Conservation (phyloP, 176 grass and related monocot genomes). For the Bolboschoenus planiculmis region DNA sequence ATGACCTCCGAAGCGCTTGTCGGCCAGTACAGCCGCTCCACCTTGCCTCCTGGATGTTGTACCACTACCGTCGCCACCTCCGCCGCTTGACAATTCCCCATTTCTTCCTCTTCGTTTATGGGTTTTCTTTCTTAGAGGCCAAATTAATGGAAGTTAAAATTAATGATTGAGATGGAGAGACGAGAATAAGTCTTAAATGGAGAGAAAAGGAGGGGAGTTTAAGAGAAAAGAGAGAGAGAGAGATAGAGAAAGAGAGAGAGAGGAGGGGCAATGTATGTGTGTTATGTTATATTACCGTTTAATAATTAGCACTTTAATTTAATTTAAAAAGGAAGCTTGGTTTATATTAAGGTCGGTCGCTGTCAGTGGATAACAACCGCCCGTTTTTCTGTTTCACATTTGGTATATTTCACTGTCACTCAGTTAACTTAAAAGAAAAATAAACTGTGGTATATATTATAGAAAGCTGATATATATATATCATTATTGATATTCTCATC, state of each 20-base stretch:
- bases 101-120: not conserved
- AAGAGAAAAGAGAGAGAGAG: not conserved
- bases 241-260: not conserved
- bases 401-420: not conserved
- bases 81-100: constrained; percentile 95
- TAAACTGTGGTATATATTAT: no score
- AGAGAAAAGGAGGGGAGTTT: not conserved
- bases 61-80: constrained; percentile 71
- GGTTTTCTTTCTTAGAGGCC: no score
- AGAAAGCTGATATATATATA: no score
- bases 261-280: not conserved
- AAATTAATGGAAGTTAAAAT: no score
- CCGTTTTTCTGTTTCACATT: constrained; percentile 1
- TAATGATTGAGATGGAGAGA: no score
- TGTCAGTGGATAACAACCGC: constrained; percentile 19
- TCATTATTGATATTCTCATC: no score
- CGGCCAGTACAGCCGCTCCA: constrained; percentile 71
- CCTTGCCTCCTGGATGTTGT: constrained; percentile 65
- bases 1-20: constrained; percentile 67
- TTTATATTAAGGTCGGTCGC: constrained; percentile 7
- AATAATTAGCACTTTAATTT: not conserved
- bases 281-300: not conserved
- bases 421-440: not conserved
- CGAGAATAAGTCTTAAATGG: not conserved
- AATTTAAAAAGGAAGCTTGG: no score